Percentiles rank a stretch among this genome's conserved stretches.
Conservation (phyloP, 2,329 filamentous ascomycete genomes). For the Xylaria sp. region DNA sequence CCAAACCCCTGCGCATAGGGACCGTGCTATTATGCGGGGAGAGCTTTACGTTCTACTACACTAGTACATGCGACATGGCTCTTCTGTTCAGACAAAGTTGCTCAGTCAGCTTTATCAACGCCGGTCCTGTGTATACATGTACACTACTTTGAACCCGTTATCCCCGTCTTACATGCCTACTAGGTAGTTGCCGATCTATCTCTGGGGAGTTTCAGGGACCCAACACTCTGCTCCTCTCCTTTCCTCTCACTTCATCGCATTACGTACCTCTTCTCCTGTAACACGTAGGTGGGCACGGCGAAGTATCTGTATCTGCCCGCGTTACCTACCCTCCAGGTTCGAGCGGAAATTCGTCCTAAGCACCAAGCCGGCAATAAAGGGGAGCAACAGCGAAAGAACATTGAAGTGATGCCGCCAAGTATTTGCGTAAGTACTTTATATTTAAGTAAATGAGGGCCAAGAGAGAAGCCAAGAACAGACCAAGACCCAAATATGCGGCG, state of each 20-base stretch:
- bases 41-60: too few species aligned
- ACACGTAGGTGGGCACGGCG: background rate
- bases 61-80: too few species aligned
- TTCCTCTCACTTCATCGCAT: conserved; percentile 15
- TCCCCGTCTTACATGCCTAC: background rate
- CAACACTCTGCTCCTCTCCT: conserved; percentile 5
- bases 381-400: background rate
- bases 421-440: background rate
- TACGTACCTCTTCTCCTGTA: background rate
- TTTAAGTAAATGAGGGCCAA: conserved; percentile 12
- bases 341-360: conserved; percentile 7
- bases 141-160: background rate
- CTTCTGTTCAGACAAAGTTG: too few species aligned
- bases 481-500: conserved; percentile 20
- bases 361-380: conserved; percentile 12
- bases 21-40: background rate
- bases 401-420: background rate
- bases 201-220: conserved; percentile 4
- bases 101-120: too few species aligned
- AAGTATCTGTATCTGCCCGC: background rate
- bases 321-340: background rate
- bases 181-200: conserved; percentile 29
- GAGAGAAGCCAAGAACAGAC: conserved; percentile 23
- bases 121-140: too few species aligned
- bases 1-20: background rate